Evolutionary conservation across 2,329 filamentous ascomycete species (phyloP), one percentile per base, ranked within the genome.

Genomic region (Akanthomyces dipterigenus): DNA sequence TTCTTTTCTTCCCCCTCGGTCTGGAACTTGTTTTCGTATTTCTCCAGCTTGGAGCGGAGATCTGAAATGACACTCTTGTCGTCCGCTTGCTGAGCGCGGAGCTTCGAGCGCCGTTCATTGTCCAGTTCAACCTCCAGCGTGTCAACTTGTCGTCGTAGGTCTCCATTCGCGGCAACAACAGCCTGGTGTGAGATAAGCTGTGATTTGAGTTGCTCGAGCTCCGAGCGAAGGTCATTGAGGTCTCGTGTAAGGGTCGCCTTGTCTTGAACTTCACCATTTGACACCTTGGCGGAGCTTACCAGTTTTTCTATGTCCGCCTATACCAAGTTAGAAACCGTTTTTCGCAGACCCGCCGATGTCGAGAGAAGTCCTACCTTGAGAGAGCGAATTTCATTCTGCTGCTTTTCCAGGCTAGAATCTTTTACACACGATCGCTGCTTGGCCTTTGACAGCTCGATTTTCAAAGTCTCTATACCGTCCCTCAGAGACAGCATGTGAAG

Each of bases 51-150:
- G 3, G 70, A 67, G 40, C 70, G 73, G 45, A 76, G 66, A 48
- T 82, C 71, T 70, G 81, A 70, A 22, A 42, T 40, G 14, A 22
- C 28, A 18, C 43, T 12, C 2, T 55, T 55, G 9, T 71, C 65
- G 22, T 67, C 68, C 45, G 68, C 70, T 26, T 70, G 66, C 38
- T 71, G 67, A n/a, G 69, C 66, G 16, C 70, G 69, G 31, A 72
- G 67, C 34, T 70, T 72, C 2, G 72, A 71, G 60, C 71, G 70
- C 63, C 75, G 93, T 71, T 95, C 90, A 66, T 89, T 90, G 65
- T 93, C 90, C 2, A 96, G 80, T 67, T 96, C 89, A 48, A 91
- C 86, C 72, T 96, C 89, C 2, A 93, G 74, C 1, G 88, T 86
- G 69, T 82, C 88, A 31, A 96, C 73, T 73, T 95, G 90, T 51